Conservation (phyloP, 345 rosid genomes). For the Camelina neglecta region DNA sequence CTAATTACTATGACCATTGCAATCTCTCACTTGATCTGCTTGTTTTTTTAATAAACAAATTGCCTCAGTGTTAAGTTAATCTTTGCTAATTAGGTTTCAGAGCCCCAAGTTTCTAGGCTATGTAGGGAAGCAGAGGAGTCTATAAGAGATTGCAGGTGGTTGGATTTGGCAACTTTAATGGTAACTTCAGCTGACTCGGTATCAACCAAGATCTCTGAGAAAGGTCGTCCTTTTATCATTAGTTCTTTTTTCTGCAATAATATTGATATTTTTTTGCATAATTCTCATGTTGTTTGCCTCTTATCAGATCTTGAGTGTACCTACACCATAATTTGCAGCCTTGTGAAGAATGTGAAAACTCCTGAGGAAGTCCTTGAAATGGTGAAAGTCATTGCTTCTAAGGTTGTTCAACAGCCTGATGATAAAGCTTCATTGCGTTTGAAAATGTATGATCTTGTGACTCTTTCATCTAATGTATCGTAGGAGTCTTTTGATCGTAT, state of each 20-base stretch:
- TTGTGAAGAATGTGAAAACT: slow-evolving; percentile 64
- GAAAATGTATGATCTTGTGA: slow-evolving; percentile 64
- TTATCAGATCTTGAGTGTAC: slow-evolving; percentile 86
- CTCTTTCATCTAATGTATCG: slow-evolving; percentile 60
- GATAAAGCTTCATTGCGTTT: slow-evolving; percentile 87
- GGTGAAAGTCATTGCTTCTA: slow-evolving; percentile 70
- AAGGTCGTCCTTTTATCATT: slow-evolving; percentile 54
- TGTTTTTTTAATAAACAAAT: not conserved
- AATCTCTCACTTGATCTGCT: not conserved
- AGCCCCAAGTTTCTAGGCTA: slow-evolving; percentile 70
- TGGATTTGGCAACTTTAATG: slow-evolving; percentile 83
- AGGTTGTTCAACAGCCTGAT: slow-evolving; percentile 75
- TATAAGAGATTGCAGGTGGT: slow-evolving; percentile 66
- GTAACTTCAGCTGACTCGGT: slow-evolving; percentile 88
- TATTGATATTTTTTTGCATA: not conserved
- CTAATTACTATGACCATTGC: not conserved
- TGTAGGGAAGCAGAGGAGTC: slow-evolving; percentile 82
- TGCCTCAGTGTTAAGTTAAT: not conserved
- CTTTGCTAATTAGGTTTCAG: slow-evolving; percentile 57
- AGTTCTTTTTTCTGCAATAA: slow-evolving; percentile 1
- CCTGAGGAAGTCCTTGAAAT: slow-evolving; percentile 74
- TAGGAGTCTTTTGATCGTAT: slow-evolving; percentile 14
- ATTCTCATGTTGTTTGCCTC: slow-evolving; percentile 9
- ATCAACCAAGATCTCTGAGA: slow-evolving; percentile 89
- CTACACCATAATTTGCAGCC: slow-evolving; percentile 92